Evolutionary conservation across 1,139 yeast species (phyloP), one percentile per base, ranked within the genome.

Genomic region (Taphrina populina): DNA sequence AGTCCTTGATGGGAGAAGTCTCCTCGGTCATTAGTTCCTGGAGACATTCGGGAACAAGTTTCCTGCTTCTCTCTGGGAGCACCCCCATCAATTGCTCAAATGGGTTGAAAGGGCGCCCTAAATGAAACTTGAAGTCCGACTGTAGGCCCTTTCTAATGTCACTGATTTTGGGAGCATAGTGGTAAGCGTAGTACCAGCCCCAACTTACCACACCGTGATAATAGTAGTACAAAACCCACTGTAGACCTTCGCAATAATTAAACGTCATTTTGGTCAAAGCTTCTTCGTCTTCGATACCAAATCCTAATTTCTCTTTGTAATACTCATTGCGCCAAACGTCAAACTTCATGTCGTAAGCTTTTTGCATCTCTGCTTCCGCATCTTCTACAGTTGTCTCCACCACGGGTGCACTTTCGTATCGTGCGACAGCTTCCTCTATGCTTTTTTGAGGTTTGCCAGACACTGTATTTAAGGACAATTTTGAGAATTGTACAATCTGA

Each of bases 1-100:
- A 90, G 63, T 88, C 96, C 58, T 77, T 78, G 62, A 94, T 88
- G 24, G 96, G 95, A 1, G 97, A 90, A 52, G 76, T 76, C 45
- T 82, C 83, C 58, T 90, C 96, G n/a, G 83, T 81, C 96, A 92
- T 90, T 61, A 94, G 74, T 4, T 82, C 78, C 69, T 95, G 46
- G 67, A 84, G 85, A 32, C 80, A 80, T 5, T 76, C 69, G 1
- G 99, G 98, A 69, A 94, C 82, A 62, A 92, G 77, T 54, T 77
- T 76, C 59, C 80, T 81, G 4, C 97, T 88, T 73, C 96, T 81
- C 21, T 92, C 95, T 0, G 99, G 99, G 62, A 94, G 75, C 24
- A 94, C 98, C 11, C 96, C 95, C 99, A 94, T 92, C 65, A 94
- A 78, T 72, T 94, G 99, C 68, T 92, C 95, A 70, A 88, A 92